A percentile compares a stretch with the other conserved stretches of the same genome.
These are phyloP conservation scores for Kwoniella europaea DNA, from an alignment of 768 basidiomycete genomes.

Conservation along the genomic window DNA sequence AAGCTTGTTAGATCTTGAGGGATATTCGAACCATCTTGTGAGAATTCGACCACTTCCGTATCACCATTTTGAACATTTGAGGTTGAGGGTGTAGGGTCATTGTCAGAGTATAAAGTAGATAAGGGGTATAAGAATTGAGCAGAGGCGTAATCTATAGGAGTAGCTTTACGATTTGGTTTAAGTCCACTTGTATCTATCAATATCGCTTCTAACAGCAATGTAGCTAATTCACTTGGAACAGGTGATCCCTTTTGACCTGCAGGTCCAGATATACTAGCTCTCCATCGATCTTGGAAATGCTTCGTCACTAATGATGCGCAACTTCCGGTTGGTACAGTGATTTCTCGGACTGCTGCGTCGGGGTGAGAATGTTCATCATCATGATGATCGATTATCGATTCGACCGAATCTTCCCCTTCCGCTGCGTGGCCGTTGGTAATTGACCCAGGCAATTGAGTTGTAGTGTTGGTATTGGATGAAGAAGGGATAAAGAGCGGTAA, in stretches of 20 bases:
- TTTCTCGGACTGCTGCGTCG: conserved; percentile 67
- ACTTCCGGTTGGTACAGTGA: conserved; percentile 71
- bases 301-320: conserved; percentile 72
- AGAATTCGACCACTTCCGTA: conserved; percentile 2
- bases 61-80: not conserved
- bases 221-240: conserved; percentile 69
- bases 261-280: conserved; percentile 30
- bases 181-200: conserved; percentile 86
- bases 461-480: not conserved
- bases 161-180: conserved; percentile 72
- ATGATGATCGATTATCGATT: conserved; percentile 88
- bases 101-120: conserved; percentile 61
- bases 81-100: conserved; percentile 12
- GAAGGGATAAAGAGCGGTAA: conserved; percentile 30
- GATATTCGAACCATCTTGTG: conserved; percentile 9
- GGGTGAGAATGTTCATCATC: conserved; percentile 76
- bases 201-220: conserved; percentile 78
- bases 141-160: conserved; percentile 68
- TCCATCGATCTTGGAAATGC: conserved; percentile 59
- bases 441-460: not conserved
- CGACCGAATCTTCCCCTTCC: conserved; percentile 61
- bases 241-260: conserved; percentile 39
- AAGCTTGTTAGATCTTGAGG: conserved; percentile 55
- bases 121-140: conserved; percentile 69
- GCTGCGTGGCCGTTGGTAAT: conserved; percentile 22